A percentile compares a stretch with the other conserved stretches of the same genome.
Conservation (phyloP, 2,329 filamentous ascomycete genomes). For the Ophiocordyceps sinensis region DNA sequence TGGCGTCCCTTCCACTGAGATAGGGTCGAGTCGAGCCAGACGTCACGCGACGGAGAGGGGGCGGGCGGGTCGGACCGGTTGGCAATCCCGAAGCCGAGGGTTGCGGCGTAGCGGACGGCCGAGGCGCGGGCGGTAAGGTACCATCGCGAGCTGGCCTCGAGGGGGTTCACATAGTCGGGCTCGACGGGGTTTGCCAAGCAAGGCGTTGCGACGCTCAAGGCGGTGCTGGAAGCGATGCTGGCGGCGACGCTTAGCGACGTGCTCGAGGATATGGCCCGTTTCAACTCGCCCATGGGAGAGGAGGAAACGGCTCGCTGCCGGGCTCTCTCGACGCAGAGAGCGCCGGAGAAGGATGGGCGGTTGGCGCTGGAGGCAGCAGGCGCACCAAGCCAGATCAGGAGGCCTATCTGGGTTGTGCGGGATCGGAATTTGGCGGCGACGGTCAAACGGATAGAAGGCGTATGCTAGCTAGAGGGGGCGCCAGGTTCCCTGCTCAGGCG, state of each 20-base stretch:
- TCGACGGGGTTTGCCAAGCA: conserved; percentile 16
- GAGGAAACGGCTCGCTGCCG: neutral
- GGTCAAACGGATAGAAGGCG: too few species aligned
- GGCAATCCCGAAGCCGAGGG: conserved; percentile 25
- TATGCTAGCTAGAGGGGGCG: too few species aligned
- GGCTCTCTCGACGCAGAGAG: neutral
- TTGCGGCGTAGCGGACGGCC: conserved; percentile 28
- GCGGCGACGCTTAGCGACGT: neutral
- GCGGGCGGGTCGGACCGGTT: conserved; percentile 26
- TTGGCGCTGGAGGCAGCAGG: neutral
- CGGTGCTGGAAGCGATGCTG: conserved; percentile 5
- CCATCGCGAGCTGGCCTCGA: conserved; percentile 29
- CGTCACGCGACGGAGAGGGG: conserved; percentile 20
- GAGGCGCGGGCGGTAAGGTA: conserved; percentile 25
- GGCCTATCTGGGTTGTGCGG: neutral
- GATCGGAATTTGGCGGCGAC: neutral
- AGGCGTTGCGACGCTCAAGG: conserved; percentile 11
- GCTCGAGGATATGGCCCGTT: conserved; percentile 2
- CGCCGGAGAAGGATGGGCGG: neutral
- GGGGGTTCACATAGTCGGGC: conserved; percentile 27
- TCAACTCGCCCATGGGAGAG: conserved; percentile 4
- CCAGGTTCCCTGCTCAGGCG: too few species aligned
- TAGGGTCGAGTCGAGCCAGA: conserved; percentile 29
- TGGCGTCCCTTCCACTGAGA: conserved; percentile 19
- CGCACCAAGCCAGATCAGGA: neutral